Conservation (phyloP, 371 early-diverging fungal species). For the Saksenaea vasiformis region DNA sequence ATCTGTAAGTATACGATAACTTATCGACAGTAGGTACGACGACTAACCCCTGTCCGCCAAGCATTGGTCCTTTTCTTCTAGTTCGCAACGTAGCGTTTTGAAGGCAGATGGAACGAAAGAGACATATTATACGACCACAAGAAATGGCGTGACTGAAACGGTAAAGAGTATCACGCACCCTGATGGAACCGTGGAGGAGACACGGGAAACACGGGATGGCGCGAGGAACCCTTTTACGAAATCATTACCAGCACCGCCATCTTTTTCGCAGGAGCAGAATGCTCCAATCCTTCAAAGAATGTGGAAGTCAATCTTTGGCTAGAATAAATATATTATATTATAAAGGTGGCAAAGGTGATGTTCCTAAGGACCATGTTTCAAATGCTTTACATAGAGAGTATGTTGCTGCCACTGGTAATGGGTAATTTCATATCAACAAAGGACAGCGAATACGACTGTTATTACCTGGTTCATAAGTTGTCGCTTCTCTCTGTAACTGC, state of each 20-base stretch:
- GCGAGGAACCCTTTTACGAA: background rate
- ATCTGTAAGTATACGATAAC: background rate
- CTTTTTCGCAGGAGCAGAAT: background rate
- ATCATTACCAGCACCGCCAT: background rate
- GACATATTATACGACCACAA: slow-evolving; percentile 27
- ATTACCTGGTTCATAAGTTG: too few species aligned
- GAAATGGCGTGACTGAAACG: slow-evolving; percentile 42
- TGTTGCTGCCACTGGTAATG: too few species aligned
- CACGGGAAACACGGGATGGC: slow-evolving; percentile 18
- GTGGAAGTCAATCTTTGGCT: slow-evolving; percentile 17
- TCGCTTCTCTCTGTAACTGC: too few species aligned
- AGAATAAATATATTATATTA: background rate
- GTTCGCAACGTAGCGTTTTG: slow-evolving; percentile 28
- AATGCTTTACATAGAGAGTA: too few species aligned
- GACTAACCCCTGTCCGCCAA: too few species aligned
- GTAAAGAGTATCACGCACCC: slow-evolving; percentile 30
- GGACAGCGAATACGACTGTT: background rate
- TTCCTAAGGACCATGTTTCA: too few species aligned
- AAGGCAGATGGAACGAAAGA: slow-evolving; percentile 42
- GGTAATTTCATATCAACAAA: too few species aligned
- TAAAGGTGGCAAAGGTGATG: background rate
- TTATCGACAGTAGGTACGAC: background rate
- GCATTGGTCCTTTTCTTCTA: slow-evolving; percentile 33
- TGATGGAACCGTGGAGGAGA: slow-evolving; percentile 41
- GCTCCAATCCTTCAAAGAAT: slow-evolving; percentile 3